Evolutionary conservation across 2,329 filamentous ascomycete species (phyloP).

Genomic region (Elsinoe perseae): DNA sequence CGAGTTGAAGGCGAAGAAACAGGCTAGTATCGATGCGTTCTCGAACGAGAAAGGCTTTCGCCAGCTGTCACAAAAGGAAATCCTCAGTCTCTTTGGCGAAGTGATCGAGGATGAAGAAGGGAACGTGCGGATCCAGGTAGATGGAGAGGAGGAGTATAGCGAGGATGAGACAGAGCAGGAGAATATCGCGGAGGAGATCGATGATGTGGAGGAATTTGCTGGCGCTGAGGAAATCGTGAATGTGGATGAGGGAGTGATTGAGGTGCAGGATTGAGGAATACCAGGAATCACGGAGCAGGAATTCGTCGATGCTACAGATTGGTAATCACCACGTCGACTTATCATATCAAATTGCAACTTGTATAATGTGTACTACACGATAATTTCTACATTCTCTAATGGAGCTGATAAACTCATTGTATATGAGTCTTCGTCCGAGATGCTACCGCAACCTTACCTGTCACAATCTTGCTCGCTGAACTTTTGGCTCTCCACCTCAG

Average conservation of each 20-base stretch:
- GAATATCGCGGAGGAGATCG: background rate
- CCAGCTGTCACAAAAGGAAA: conserved; percentile 32
- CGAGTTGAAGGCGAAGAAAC: conserved; percentile 50
- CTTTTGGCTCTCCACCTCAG: too few species aligned
- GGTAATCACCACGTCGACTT: background rate
- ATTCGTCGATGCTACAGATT: background rate
- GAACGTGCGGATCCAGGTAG: background rate
- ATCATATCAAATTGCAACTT: background rate
- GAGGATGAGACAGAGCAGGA: background rate
- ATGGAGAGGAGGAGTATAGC: background rate
- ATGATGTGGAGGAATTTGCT: background rate
- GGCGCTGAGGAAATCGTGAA: background rate
- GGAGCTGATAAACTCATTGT: too few species aligned
- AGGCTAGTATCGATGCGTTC: conserved; percentile 36
- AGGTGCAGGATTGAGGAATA: background rate
- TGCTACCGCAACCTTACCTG: too few species aligned
- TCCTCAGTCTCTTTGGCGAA: conserved; percentile 42
- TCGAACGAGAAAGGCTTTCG: conserved; percentile 35
- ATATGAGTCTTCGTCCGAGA: too few species aligned
- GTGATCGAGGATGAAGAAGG: conserved; percentile 10
- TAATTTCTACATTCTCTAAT: too few species aligned
- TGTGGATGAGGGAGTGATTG: background rate
- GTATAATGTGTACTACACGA: background rate
- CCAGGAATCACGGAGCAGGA: background rate
- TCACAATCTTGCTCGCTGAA: too few species aligned